These are phyloP conservation scores for Moringa oleifera DNA, from an alignment of 345 rosid species.

Conservation along the genomic window DNA sequence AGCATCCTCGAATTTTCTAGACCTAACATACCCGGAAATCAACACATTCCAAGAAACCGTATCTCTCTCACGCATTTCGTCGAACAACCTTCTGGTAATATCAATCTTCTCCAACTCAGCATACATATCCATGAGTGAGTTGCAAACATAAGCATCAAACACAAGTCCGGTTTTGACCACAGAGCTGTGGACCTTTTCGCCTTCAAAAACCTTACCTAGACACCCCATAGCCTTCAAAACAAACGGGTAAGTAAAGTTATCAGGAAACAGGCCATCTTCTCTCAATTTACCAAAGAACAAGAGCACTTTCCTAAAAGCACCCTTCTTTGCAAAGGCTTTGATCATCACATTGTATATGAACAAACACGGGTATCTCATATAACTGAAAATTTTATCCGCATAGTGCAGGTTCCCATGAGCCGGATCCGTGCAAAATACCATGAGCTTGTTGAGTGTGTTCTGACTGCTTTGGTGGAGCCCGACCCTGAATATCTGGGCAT, in stretches of 20 bases:
- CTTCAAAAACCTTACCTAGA: constrained; percentile 27
- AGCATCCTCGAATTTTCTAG: constrained; percentile 48
- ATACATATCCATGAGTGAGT: constrained; percentile 71
- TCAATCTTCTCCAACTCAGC: constrained; percentile 32
- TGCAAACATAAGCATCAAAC: constrained; percentile 51
- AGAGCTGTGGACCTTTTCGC: constrained; percentile 48
- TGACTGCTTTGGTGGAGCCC: constrained; percentile 31
- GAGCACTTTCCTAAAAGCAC: constrained; percentile 35
- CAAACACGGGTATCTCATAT: too few relatives aligned
- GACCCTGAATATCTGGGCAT: constrained; percentile 34
- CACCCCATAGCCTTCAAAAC: constrained; percentile 41
- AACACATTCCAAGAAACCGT: constrained; percentile 69
- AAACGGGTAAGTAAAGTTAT: constrained; percentile 71
- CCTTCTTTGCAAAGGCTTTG: constrained; percentile 44
- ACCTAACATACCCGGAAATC: constrained; percentile 52
- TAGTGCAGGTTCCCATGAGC: constrained; percentile 26
- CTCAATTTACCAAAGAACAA: constrained; percentile 39
- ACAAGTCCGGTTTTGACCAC: constrained; percentile 51
- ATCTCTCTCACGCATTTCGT: constrained; percentile 62
- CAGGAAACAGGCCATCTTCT: constrained; percentile 52
- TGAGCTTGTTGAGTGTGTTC: constrained; percentile 35
- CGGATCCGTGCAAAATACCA: constrained; percentile 33
- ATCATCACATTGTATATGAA: constrained; percentile 46
- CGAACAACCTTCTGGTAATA: constrained; percentile 44
- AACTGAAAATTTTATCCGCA: constrained; percentile 29